These are phyloP conservation scores for Pyricularia sp. DNA, from an alignment of 2,329 filamentous ascomycete genomes.

Conservation along the genomic window DNA sequence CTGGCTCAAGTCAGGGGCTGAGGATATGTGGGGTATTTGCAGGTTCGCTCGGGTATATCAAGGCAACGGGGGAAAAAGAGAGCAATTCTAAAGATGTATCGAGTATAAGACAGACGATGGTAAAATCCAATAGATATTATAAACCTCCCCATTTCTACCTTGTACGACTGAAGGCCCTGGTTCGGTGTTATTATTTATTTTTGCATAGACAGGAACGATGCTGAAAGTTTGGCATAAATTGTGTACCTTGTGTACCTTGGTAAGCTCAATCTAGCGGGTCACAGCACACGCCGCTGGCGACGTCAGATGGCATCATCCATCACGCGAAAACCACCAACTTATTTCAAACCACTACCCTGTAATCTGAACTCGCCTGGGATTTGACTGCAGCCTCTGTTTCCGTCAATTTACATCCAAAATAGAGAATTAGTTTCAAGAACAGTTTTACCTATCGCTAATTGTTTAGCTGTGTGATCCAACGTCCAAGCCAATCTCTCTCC, in stretches of 20 bases:
- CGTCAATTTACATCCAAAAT: not conserved
- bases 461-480: not conserved
- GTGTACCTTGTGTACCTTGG: too few relatives aligned
- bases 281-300: not conserved
- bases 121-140: not conserved
- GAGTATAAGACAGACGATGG: not conserved
- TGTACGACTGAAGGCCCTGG: too few relatives aligned
- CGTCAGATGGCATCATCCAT: not conserved
- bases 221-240: not conserved
- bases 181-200: not conserved
- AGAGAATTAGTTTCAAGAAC: not conserved
- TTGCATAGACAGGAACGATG: not conserved
- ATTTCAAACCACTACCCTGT: not conserved
- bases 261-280: not conserved
- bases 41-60: slow-evolving; percentile 3
- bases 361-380: not conserved
- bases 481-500: not conserved
- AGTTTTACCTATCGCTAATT: not conserved
- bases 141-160: not conserved
- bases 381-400: not conserved
- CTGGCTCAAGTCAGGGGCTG: slow-evolving; percentile 30
- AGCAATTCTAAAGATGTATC: not conserved
- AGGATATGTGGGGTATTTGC: not conserved
- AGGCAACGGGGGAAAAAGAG: not conserved
- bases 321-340: not conserved